Evolutionary conservation across 208 protist species (phyloP).

Genomic region (Leishmania mexicana): DNA sequence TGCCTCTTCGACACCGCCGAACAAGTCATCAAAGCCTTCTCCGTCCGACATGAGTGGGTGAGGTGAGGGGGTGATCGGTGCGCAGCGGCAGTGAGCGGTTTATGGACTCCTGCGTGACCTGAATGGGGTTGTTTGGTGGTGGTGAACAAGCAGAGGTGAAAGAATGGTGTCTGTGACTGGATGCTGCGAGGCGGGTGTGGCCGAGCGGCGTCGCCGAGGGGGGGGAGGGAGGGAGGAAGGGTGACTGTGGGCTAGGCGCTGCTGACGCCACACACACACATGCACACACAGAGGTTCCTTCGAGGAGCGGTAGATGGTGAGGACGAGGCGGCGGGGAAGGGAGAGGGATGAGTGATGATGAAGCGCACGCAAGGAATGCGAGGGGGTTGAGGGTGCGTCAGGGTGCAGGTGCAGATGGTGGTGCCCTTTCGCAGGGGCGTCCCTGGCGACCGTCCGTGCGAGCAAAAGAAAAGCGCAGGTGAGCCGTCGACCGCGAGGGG

Average conservation of each 20-base stretch:
- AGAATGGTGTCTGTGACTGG: background rate
- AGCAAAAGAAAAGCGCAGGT: background rate
- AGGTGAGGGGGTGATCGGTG: background rate
- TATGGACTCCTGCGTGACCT: background rate
- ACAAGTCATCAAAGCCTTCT: slow-evolving; percentile 56
- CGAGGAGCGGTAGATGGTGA: background rate
- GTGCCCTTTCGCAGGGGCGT: background rate
- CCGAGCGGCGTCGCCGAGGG: background rate
- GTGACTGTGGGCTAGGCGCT: background rate
- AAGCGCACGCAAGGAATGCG: background rate
- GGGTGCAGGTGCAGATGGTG: background rate
- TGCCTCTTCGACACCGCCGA: slow-evolving; percentile 35
- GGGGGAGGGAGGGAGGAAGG: slow-evolving; percentile 1
- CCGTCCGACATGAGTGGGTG: slow-evolving; percentile 39
- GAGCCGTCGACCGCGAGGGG: background rate
- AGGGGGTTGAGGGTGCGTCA: background rate
- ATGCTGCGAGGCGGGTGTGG: background rate
- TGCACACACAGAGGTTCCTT: background rate
- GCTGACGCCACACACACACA: slow-evolving; percentile 4
- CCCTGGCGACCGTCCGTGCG: background rate
- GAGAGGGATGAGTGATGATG: background rate
- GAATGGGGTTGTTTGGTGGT: background rate
- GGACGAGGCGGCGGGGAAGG: background rate
- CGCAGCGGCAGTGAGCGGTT: background rate
- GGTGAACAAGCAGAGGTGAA: background rate